phyloP scores from a whole-genome alignment of 306 rosid genomes.

The Vachellia collinsii region DNA sequence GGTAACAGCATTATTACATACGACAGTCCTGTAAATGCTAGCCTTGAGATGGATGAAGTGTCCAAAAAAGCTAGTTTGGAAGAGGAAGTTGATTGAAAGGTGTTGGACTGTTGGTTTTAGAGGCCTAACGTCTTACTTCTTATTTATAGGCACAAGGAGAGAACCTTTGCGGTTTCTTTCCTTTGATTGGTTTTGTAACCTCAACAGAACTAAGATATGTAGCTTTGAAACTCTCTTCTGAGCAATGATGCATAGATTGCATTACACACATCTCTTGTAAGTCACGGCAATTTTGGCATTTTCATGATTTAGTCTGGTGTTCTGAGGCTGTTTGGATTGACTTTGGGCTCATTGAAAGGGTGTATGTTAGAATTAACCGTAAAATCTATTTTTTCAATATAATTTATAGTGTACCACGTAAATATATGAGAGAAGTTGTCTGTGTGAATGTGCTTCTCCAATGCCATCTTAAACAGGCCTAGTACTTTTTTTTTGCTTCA shows the following conservation, averaged over 20 bases:
- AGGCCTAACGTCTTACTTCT: slow-evolving; percentile 31
- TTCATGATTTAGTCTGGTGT: background rate
- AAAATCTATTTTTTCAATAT: too few species aligned
- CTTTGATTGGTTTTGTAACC: slow-evolving; percentile 39
- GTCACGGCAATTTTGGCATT: slow-evolving; percentile 29
- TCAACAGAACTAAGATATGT: slow-evolving; percentile 31
- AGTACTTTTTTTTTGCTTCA: too few species aligned
- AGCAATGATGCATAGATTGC: slow-evolving; percentile 28
- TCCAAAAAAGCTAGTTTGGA: slow-evolving; percentile 37
- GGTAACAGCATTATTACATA: slow-evolving; percentile 44
- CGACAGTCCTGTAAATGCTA: slow-evolving; percentile 31
- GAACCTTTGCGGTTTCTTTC: slow-evolving; percentile 33
- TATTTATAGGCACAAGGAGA: slow-evolving; percentile 16
- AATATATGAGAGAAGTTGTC: too few species aligned
- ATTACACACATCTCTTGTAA: slow-evolving; percentile 17
- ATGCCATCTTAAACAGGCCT: too few species aligned
- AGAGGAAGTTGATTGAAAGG: slow-evolving; percentile 40
- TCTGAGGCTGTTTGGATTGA: background rate
- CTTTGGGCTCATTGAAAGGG: too few species aligned
- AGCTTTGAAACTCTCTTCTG: slow-evolving; percentile 16
- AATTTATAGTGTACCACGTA: too few species aligned
- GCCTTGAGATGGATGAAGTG: slow-evolving; percentile 53
- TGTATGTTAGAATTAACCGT: too few species aligned
- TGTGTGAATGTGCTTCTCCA: too few species aligned
- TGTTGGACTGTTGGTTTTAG: background rate